Percentiles rank a stretch among this genome's conserved stretches.
Evolutionary conservation across 2,329 filamentous ascomycete genomes (phyloP).

Genomic region (Arthrobotrys iridis): DNA sequence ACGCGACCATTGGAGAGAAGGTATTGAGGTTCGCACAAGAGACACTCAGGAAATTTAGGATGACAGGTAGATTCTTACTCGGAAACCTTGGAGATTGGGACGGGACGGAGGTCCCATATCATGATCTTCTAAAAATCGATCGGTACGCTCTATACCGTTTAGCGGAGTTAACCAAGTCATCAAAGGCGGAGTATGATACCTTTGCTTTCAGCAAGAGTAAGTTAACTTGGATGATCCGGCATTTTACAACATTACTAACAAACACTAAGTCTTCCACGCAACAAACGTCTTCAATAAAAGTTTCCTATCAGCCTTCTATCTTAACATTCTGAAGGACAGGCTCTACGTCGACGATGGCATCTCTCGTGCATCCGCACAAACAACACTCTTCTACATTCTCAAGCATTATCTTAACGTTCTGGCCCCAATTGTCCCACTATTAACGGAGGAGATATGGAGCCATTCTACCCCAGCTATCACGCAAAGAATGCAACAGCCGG

Average conservation of each 20-base stretch:
- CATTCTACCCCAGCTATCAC: conserved; percentile 53
- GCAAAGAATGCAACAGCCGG: conserved; percentile 50
- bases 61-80: conserved; percentile 88
- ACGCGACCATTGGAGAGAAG: conserved; percentile 81
- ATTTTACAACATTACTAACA: not conserved
- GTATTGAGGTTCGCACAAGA: conserved; percentile 80
- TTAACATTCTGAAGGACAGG: conserved; percentile 90
- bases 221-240: not conserved
- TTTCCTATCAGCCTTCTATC: conserved; percentile 91
- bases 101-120: conserved; percentile 59
- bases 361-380: conserved; percentile 69
- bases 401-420: conserved; percentile 61
- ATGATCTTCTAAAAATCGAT: conserved; percentile 56
- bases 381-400: conserved; percentile 67
- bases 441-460: conserved; percentile 57
- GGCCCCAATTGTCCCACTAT: conserved; percentile 56
- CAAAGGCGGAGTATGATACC: conserved; percentile 40
- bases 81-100: conserved; percentile 67
- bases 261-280: conserved; percentile 41
- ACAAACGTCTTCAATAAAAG: conserved; percentile 71
- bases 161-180: conserved; percentile 25
- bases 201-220: conserved; percentile 49
- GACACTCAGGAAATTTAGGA: conserved; percentile 83
- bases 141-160: conserved; percentile 64
- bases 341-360: conserved; percentile 83